Conservation (phyloP, 2,329 filamentous ascomycete species). For the Diaporthe humulicola region DNA sequence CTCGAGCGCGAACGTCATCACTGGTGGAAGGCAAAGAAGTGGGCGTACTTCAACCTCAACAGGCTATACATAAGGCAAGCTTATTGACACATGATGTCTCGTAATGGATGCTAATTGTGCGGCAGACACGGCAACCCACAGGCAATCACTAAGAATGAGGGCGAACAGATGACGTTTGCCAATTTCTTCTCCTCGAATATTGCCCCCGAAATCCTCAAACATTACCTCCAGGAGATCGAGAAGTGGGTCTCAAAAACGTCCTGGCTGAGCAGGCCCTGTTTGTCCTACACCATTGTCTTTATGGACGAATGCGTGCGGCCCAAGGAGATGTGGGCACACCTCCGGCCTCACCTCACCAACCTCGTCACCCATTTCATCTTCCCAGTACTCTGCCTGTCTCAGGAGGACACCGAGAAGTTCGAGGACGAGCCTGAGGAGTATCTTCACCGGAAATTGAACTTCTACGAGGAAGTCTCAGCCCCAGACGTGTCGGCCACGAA, state of each 20-base stretch:
- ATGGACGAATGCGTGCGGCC: constrained; percentile 97
- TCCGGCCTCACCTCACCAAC: constrained; percentile 93
- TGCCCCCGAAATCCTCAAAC: constrained; percentile 95
- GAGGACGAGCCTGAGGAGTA: constrained; percentile 96
- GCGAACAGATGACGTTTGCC: constrained; percentile 82
- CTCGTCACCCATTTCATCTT: constrained; percentile 96
- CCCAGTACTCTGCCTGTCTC: constrained; percentile 90
- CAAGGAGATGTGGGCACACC: constrained; percentile 94
- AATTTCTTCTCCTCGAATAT: constrained; percentile 93
- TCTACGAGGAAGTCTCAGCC: constrained; percentile 95
- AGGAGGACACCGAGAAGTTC: constrained; percentile 94
- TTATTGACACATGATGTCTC: background rate
- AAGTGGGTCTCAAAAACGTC: constrained; percentile 96
- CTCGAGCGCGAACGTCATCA: constrained; percentile 93
- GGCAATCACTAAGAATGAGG: constrained; percentile 77
- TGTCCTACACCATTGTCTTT: constrained; percentile 94
- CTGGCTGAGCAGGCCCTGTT: constrained; percentile 94
- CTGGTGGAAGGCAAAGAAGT: constrained; percentile 99
- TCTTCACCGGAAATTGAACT: constrained; percentile 96
- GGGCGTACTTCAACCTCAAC: constrained; percentile 98
- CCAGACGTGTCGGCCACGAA: constrained; percentile 97
- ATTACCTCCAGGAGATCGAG: constrained; percentile 94
- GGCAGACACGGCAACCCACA: constrained; percentile 90
- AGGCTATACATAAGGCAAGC: constrained; percentile 89
- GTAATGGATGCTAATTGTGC: constrained; percentile 14